phyloP scores from a whole-genome alignment of 768 basidiomycete genomes.

The Clitopilus hobsonii region DNA sequence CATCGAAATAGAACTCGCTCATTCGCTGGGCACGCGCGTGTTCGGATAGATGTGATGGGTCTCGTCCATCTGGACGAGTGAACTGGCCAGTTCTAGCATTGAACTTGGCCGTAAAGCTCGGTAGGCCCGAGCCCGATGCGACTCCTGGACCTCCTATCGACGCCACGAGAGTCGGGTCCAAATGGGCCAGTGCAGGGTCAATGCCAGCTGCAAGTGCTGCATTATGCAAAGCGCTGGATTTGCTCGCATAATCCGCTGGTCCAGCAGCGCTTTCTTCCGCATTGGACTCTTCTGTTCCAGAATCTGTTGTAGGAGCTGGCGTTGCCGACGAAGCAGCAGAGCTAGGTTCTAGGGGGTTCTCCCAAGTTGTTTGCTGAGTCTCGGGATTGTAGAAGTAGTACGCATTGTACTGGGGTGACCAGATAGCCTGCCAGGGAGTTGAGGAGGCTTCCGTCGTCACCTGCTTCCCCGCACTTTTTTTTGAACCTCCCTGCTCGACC shows the following conservation, averaged over 20 bases:
- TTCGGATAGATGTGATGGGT: slow-evolving; percentile 74
- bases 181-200: slow-evolving; percentile 74
- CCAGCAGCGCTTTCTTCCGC: slow-evolving; percentile 7
- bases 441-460: not conserved
- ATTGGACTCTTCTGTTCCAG: slow-evolving; percentile 5
- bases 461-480: not conserved
- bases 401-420: slow-evolving; percentile 68
- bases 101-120: slow-evolving; percentile 65
- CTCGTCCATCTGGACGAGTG: slow-evolving; percentile 57
- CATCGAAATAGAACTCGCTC: slow-evolving; percentile 87
- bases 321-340: slow-evolving; percentile 18
- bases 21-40: slow-evolving; percentile 79
- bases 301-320: slow-evolving; percentile 17
- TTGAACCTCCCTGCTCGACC: not conserved
- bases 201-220: slow-evolving; percentile 78
- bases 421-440: slow-evolving; percentile 75
- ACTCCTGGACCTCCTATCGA: slow-evolving; percentile 19
- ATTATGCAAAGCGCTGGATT: slow-evolving; percentile 53
- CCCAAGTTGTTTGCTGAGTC: slow-evolving; percentile 82
- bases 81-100: slow-evolving; percentile 82
- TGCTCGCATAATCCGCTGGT: slow-evolving; percentile 23
- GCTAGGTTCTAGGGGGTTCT: slow-evolving; percentile 64
- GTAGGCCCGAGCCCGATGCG: slow-evolving; percentile 27
- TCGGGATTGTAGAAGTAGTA: slow-evolving; percentile 82
- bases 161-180: slow-evolving; percentile 68